Percentiles rank a stretch among this genome's conserved stretches.
These are phyloP conservation scores for Neolentinus lepideus DNA, from an alignment of 1,284 basidiomycete genomes.

Conservation along the genomic window DNA sequence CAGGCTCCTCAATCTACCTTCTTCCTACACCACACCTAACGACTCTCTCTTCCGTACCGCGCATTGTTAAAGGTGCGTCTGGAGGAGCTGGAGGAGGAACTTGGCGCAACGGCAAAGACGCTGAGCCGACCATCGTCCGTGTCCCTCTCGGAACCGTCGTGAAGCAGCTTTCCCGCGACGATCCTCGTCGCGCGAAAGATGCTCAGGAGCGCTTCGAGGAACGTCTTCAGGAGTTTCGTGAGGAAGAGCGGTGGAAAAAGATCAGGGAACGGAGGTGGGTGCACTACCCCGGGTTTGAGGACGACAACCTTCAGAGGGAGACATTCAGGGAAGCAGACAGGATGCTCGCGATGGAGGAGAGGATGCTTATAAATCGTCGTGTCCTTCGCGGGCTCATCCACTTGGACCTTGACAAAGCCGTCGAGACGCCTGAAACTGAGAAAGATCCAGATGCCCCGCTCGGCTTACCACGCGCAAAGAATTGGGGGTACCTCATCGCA, in stretches of 20 bases:
- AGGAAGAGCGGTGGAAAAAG: slow-evolving; percentile 41
- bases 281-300: slow-evolving; percentile 67
- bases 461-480: slow-evolving; percentile 51
- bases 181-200: slow-evolving; percentile 52
- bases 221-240: slow-evolving; percentile 39
- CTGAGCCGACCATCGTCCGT: slow-evolving; percentile 62
- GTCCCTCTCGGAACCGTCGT: slow-evolving; percentile 90
- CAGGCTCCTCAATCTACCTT: slow-evolving; percentile 83
- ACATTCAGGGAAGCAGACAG: slow-evolving; percentile 73
- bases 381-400: slow-evolving; percentile 36
- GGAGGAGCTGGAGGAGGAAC: slow-evolving; percentile 76
- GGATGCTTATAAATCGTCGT: slow-evolving; percentile 43
- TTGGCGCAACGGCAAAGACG: slow-evolving; percentile 78
- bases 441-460: slow-evolving; percentile 53
- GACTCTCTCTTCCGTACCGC: slow-evolving; percentile 67
- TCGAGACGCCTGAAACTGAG: slow-evolving; percentile 34
- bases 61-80: slow-evolving; percentile 57
- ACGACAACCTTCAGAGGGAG: slow-evolving; percentile 56
- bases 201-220: slow-evolving; percentile 67
- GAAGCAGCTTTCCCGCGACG: slow-evolving; percentile 60
- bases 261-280: slow-evolving; percentile 70
- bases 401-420: slow-evolving; percentile 55
- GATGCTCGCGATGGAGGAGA: slow-evolving; percentile 54
- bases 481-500: slow-evolving; percentile 66
- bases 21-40: slow-evolving; percentile 70